phyloP scores from a whole-genome alignment of 305 asterid species.

The Stenogyne calaminthoides region DNA sequence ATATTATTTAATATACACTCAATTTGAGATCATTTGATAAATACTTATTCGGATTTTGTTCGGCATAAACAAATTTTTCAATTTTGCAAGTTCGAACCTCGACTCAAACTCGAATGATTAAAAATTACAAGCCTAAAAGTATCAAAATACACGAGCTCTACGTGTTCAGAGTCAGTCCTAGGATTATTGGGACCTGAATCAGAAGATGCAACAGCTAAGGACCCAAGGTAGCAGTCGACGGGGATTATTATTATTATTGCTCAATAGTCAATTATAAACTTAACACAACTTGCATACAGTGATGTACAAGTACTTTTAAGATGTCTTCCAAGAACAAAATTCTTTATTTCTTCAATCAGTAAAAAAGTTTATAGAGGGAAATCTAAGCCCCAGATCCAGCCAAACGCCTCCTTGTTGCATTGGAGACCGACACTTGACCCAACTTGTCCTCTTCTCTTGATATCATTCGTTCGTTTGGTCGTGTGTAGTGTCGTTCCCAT shows the following conservation, averaged over 20 bases:
- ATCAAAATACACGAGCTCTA: no score
- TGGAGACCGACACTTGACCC: slow-evolving; percentile 84
- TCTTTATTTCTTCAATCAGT: background rate
- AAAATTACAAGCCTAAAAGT: no score
- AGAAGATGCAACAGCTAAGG: background rate
- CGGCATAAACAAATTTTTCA: no score
- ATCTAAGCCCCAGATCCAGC: slow-evolving; percentile 75
- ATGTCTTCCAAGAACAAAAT: background rate
- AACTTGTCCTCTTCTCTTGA: slow-evolving; percentile 60
- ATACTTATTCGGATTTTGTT: no score
- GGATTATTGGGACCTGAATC: no score
- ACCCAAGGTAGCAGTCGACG: background rate
- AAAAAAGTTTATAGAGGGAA: background rate
- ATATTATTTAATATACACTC: no score
- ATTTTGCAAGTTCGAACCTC: no score
- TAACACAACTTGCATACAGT: background rate
- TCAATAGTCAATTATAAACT: background rate
- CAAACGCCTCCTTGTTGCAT: slow-evolving; percentile 89
- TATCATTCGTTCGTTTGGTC: slow-evolving; percentile 60
- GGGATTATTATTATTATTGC: background rate
- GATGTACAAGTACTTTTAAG: background rate
- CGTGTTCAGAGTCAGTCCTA: no score
- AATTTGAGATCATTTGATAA: no score
- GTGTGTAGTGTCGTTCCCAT: slow-evolving; percentile 82
- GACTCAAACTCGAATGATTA: no score